phyloP scores from a whole-genome alignment of 2,329 filamentous ascomycete species.

The Xylogone sp. region DNA sequence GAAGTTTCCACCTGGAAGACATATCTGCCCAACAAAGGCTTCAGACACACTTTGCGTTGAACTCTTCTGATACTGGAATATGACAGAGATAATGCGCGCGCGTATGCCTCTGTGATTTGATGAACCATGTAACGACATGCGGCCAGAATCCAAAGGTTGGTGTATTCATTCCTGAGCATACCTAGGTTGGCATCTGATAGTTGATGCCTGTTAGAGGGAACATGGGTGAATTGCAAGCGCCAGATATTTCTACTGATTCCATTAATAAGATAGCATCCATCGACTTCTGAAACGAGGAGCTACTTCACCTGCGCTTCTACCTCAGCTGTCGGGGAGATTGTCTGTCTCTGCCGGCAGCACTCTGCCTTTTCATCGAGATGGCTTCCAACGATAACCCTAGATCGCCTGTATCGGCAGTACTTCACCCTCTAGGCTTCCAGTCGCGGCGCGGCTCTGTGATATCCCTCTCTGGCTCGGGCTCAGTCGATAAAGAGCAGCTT shows the following conservation, averaged over 20 bases:
- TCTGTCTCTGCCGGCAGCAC: not conserved
- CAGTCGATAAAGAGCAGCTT: conserved; percentile 69
- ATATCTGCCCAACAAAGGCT: not conserved
- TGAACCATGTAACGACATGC: not conserved
- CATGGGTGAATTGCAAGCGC: not conserved
- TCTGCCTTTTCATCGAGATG: conserved; percentile 15
- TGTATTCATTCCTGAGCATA: not conserved
- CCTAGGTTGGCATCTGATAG: not conserved
- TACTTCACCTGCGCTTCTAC: not conserved
- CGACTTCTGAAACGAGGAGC: not conserved
- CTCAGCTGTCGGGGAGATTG: not conserved
- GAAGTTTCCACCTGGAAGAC: not conserved
- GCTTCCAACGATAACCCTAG: conserved; percentile 24
- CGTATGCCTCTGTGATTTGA: not conserved
- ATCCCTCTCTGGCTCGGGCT: conserved; percentile 44
- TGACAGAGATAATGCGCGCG: not conserved
- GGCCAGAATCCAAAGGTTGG: not conserved
- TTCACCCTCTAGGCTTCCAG: conserved; percentile 17
- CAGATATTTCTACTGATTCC: not conserved
- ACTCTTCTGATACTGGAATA: not conserved
- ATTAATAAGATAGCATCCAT: not conserved
- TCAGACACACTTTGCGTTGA: not conserved
- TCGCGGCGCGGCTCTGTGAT: conserved; percentile 41
- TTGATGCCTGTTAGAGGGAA: not conserved
- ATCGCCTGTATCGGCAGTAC: conserved; percentile 8